Conservation (phyloP, 2,329 filamentous ascomycete genomes). For the Talaromyces albobiverticillius region DNA sequence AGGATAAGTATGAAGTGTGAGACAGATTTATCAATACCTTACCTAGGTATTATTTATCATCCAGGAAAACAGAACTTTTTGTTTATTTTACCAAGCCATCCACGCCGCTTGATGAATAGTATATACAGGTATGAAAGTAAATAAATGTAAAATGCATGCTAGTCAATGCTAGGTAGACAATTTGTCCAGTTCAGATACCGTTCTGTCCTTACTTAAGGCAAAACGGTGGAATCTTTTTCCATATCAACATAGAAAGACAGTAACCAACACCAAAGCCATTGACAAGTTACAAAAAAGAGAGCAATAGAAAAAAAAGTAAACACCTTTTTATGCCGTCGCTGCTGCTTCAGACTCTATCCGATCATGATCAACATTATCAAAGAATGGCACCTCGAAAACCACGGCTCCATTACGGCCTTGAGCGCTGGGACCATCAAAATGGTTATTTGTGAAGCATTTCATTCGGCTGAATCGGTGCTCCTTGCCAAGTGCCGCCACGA, state of each 20-base stretch:
- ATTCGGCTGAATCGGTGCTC: constrained; percentile 84
- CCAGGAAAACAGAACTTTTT: constrained; percentile 12
- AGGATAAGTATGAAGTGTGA: too few species aligned
- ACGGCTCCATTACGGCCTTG: constrained; percentile 77
- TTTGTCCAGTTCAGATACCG: background rate
- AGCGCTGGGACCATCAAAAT: constrained; percentile 28
- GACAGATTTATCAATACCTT: too few species aligned
- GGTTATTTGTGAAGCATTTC: constrained; percentile 52
- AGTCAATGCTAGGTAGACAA: background rate
- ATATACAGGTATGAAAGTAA: constrained; percentile 6
- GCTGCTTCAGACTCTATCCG: constrained; percentile 8
- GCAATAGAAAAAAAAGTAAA: background rate
- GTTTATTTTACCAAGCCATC: constrained; percentile 11
- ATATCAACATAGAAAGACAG: too few species aligned
- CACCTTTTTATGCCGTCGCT: background rate
- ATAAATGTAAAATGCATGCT: background rate
- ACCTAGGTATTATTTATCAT: too few species aligned
- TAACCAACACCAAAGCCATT: background rate
- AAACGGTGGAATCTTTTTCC: too few species aligned
- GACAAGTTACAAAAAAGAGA: background rate
- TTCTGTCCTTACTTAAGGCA: too few species aligned
- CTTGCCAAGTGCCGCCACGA: constrained; percentile 82
- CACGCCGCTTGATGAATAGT: background rate
- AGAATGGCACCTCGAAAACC: constrained; percentile 73
- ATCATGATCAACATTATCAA: constrained; percentile 18